phyloP scores from a whole-genome alignment of 495 filamentous ascomycete species.

The Bryoglossum gracile region DNA sequence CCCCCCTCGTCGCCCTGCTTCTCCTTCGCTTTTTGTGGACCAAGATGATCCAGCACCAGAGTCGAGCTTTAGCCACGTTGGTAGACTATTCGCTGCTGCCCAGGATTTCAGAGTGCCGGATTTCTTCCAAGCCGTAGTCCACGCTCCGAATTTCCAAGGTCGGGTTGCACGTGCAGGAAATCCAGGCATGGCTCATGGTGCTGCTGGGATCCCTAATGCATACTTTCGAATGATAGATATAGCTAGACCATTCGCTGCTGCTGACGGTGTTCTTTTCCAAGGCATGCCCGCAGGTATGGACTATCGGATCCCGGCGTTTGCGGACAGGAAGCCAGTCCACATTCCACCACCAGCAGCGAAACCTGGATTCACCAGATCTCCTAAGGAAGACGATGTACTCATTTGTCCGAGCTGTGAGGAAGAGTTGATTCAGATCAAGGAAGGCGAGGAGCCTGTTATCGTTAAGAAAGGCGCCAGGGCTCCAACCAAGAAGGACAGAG shows the following conservation, averaged over 20 bases:
- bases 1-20: slow-evolving; percentile 4
- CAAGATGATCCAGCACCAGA: neutral
- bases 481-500: slow-evolving; percentile 22
- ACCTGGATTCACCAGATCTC: slow-evolving; percentile 57
- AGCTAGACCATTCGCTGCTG: too few species aligned
- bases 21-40: slow-evolving; percentile 19
- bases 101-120: too few species aligned
- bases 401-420: slow-evolving; percentile 66
- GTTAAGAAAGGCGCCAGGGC: slow-evolving; percentile 20
- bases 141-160: neutral
- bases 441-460: slow-evolving; percentile 40
- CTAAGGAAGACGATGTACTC: slow-evolving; percentile 54
- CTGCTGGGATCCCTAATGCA: too few species aligned
- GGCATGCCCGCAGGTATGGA: slow-evolving; percentile 27
- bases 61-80: too few species aligned
- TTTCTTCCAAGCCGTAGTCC: neutral
- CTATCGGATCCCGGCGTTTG: slow-evolving; percentile 25
- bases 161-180: neutral
- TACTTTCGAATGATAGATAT: too few species aligned
- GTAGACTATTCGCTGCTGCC: slow-evolving; percentile 1
- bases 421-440: slow-evolving; percentile 50
- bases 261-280: neutral
- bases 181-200: neutral
- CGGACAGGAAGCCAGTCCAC: slow-evolving; percentile 35
- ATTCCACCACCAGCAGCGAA: slow-evolving; percentile 50